phyloP scores from a whole-genome alignment of 2,329 filamentous ascomycete species.

The Zymoseptoria tritici region DNA sequence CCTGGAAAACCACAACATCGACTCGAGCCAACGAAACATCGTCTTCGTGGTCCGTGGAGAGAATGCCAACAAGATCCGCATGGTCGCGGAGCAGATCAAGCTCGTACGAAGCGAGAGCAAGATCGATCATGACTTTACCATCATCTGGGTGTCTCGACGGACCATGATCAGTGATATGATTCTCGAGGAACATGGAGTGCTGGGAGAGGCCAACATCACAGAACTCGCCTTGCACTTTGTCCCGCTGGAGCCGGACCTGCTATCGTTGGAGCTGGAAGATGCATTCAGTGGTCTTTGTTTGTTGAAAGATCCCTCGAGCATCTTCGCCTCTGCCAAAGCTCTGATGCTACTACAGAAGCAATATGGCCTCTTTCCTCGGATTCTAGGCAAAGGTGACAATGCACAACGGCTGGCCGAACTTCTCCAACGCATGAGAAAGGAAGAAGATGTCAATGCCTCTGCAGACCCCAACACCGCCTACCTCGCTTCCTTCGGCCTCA shows the following conservation, averaged over 20 bases:
- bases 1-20: slow-evolving; percentile 89
- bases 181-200: slow-evolving; percentile 83
- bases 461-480: slow-evolving; percentile 37
- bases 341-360: slow-evolving; percentile 90
- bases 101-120: slow-evolving; percentile 79
- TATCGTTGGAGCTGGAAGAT: slow-evolving; percentile 84
- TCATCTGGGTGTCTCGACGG: slow-evolving; percentile 91
- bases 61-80: slow-evolving; percentile 72
- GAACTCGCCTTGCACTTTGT: slow-evolving; percentile 88
- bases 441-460: slow-evolving; percentile 57
- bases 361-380: slow-evolving; percentile 87
- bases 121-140: slow-evolving; percentile 89
- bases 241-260: slow-evolving; percentile 79
- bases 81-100: slow-evolving; percentile 89
- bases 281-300: slow-evolving; percentile 83
- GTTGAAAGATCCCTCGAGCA: slow-evolving; percentile 82
- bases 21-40: slow-evolving; percentile 89
- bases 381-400: slow-evolving; percentile 92
- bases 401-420: slow-evolving; percentile 82
- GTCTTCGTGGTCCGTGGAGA: slow-evolving; percentile 90
- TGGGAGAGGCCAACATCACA: slow-evolving; percentile 83
- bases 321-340: slow-evolving; percentile 80
- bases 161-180: slow-evolving; percentile 87
- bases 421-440: slow-evolving; percentile 82
- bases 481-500: slow-evolving; percentile 55